A percentile compares a stretch with the other conserved stretches of the same genome.
These are phyloP conservation scores for Phaeosphaeria sp. DNA, from an alignment of 2,329 filamentous ascomycete species.

Conservation along the genomic window DNA sequence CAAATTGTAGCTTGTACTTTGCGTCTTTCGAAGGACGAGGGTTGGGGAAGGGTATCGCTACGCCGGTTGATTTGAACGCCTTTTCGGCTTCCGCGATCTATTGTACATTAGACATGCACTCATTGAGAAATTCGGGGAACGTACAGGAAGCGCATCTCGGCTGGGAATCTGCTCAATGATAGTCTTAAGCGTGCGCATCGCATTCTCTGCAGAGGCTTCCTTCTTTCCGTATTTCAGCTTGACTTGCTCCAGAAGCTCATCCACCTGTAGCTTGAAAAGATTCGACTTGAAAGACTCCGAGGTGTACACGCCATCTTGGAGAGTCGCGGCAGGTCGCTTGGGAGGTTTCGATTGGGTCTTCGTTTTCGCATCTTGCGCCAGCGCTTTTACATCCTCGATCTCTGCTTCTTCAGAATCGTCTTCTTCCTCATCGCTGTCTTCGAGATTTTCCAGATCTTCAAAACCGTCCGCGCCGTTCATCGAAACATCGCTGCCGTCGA, in stretches of 20 bases:
- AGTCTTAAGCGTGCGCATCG: slow-evolving; percentile 46
- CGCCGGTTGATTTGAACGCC: slow-evolving; percentile 68
- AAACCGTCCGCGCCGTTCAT: slow-evolving; percentile 18
- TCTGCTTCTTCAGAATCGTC: slow-evolving; percentile 17
- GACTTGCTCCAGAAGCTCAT: slow-evolving; percentile 66
- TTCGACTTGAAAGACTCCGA: slow-evolving; percentile 69
- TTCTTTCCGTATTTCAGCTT: slow-evolving; percentile 66
- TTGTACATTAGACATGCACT: slow-evolving; percentile 13
- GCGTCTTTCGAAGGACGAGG: slow-evolving; percentile 77
- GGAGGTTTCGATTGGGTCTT: slow-evolving; percentile 18
- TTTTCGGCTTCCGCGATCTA: slow-evolving; percentile 74
- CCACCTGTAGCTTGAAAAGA: slow-evolving; percentile 71
- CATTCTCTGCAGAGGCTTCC: slow-evolving; percentile 58
- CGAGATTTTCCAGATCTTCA: slow-evolving; percentile 6
- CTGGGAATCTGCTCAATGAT: slow-evolving; percentile 60
- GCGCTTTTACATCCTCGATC: slow-evolving; percentile 9
- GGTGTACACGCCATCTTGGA: slow-evolving; percentile 52
- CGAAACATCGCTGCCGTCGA: slow-evolving; percentile 12
- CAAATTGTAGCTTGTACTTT: slow-evolving; percentile 82
- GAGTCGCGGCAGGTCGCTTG: slow-evolving; percentile 32
- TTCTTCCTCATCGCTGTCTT: slow-evolving; percentile 24
- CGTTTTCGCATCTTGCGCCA: slow-evolving; percentile 10
- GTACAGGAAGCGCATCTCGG: slow-evolving; percentile 55
- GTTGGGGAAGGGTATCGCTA: slow-evolving; percentile 84
- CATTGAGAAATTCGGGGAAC: not conserved